Percentiles rank a stretch among this genome's conserved stretches.
Conservation (phyloP, 352 stramenopile genomes). For the Phytophthora macrochlamydospora region DNA sequence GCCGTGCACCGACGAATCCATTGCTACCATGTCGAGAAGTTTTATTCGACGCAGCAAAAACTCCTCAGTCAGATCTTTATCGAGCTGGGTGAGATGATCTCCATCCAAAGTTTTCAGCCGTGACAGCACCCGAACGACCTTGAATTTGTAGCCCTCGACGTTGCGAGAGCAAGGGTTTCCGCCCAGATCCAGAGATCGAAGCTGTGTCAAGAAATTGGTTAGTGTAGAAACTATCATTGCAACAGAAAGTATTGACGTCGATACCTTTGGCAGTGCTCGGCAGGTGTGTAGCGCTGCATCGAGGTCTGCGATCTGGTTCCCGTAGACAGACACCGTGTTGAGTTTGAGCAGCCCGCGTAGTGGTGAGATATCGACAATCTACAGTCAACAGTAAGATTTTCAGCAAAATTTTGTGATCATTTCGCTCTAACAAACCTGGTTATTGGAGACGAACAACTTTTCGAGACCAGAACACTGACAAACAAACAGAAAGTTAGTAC, state of each 20-base stretch:
- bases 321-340: slow-evolving; percentile 66
- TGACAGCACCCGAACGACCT: slow-evolving; percentile 59
- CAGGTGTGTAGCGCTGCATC: slow-evolving; percentile 56
- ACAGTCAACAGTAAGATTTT: background rate
- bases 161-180: slow-evolving; percentile 75
- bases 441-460: slow-evolving; percentile 71
- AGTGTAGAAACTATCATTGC: background rate
- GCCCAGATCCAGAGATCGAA: slow-evolving; percentile 72
- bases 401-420: background rate
- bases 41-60: slow-evolving; percentile 33
- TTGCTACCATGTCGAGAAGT: slow-evolving; percentile 11
- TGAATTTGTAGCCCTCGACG: slow-evolving; percentile 76
- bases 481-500: background rate
- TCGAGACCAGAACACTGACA: slow-evolving; percentile 55
- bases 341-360: slow-evolving; percentile 53
- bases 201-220: slow-evolving; percentile 25
- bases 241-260: background rate
- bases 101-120: slow-evolving; percentile 77
- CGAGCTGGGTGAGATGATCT: slow-evolving; percentile 70
- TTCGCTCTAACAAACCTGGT: slow-evolving; percentile 36
- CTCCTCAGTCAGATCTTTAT: slow-evolving; percentile 79
- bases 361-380: slow-evolving; percentile 56
- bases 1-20: slow-evolving; percentile 30
- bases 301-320: slow-evolving; percentile 56
- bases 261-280: slow-evolving; percentile 53